Base-by-base conservation (phyloP, 257 asterid genomes). In the Scutellaria baicalensis region DNA sequence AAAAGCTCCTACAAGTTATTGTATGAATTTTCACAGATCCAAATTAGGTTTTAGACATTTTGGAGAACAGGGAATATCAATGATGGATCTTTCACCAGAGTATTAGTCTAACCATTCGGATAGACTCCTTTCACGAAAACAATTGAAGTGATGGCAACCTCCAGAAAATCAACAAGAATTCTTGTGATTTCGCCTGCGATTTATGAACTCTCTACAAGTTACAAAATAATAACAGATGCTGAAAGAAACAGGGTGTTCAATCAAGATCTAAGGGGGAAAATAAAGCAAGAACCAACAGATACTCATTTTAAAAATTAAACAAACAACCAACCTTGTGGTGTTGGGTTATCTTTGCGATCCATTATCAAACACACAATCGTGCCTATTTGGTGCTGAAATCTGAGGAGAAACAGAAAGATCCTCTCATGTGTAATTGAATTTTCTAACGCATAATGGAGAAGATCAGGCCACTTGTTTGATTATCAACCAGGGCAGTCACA, bases 71-170 rank as follows among this genome's bases (percentile, higher is more conserved):
- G 16, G 59, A 6, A 5, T 44, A 39, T 62, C 16, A 54, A 35
- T 4, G 57, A 39, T 12, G 59, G 10, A 50, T 13, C 13, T 45
- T 31, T 14, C 21, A 3, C 52, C 11, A 8, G 9, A 14, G 42
- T 9, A 13, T 11, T 31, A 18, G 13, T 61, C 39, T 72, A 78
- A 89, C 96, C 98, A 59, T 77, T 82, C 64, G 98, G 96, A 49
- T 93, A 93, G 47, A 90, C 43, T 55, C 95, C 96, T 86, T 88
- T 90, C 69, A 93, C 89, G 75, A 90, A 90, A 57, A 93, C 77
- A 52, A 93, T 75, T 40, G 96, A 87, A 6, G 96, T 87, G 59
- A 93, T 80, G 72, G 98, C 96, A 57, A 87, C 93, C 77, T 93
- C 96, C 23, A 93, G 70, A 66, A 93, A 93, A 55, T 93, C 97